These are phyloP conservation scores for Lumnitzera racemosa DNA, from an alignment of 345 rosid species.

Conservation along the genomic window DNA sequence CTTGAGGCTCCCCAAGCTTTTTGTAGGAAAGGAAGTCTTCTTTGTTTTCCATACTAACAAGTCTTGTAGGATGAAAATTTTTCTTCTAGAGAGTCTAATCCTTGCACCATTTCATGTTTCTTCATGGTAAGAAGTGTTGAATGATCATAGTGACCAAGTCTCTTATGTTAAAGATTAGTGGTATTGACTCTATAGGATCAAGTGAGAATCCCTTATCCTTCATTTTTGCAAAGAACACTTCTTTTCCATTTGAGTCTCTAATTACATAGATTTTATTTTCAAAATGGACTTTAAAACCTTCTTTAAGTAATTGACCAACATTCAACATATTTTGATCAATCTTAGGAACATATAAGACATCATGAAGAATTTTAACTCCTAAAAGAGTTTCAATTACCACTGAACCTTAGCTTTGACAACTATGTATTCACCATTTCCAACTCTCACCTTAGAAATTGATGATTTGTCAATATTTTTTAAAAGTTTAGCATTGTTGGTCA, in stretches of 20 bases:
- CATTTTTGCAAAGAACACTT: not conserved
- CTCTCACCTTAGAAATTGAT: not conserved
- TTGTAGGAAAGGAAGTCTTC: not conserved
- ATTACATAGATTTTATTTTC: constrained; percentile 1
- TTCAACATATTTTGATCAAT: constrained; percentile 10
- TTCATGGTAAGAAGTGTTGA: no score
- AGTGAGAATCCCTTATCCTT: not conserved
- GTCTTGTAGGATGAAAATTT: not conserved
- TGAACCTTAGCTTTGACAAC: not conserved
- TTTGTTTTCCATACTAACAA: not conserved
- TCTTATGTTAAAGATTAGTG: not conserved
- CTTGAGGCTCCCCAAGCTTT: not conserved
- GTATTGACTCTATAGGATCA: not conserved
- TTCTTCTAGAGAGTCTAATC: not conserved
- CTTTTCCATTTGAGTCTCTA: not conserved
- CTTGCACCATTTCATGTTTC: no score
- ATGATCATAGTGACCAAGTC: not conserved
- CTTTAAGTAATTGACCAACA: constrained; percentile 1
- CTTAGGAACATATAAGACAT: constrained; percentile 5
- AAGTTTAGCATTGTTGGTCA: not conserved
- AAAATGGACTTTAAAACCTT: not conserved
- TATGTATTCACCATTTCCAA: not conserved
- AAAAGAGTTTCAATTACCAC: not conserved
- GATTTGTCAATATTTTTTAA: not conserved
- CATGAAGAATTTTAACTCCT: not conserved